Conservation (phyloP, 1,284 basidiomycete species). For the Butyriboletus appendiculatus region DNA sequence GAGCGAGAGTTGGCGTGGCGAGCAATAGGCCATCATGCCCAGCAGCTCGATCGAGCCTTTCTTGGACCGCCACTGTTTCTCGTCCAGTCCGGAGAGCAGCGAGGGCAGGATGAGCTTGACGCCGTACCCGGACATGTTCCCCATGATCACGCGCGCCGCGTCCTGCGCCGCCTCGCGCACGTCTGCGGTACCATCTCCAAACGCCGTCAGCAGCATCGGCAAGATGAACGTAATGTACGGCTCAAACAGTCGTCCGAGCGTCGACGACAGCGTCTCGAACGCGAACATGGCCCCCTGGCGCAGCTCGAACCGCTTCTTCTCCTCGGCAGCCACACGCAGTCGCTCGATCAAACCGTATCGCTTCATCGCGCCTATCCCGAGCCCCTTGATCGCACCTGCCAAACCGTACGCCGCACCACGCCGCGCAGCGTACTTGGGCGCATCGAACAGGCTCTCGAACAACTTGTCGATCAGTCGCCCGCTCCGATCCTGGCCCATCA, state of each 20-base stretch:
- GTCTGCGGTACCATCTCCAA: slow-evolving; percentile 89
- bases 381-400: slow-evolving; percentile 90
- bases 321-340: slow-evolving; percentile 79
- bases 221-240: slow-evolving; percentile 91
- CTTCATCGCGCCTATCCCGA: slow-evolving; percentile 85
- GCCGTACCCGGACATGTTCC: slow-evolving; percentile 90
- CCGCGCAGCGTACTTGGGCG: slow-evolving; percentile 87
- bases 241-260: slow-evolving; percentile 90
- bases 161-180: slow-evolving; percentile 96
- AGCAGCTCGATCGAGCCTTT: slow-evolving; percentile 98
- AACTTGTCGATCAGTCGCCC: slow-evolving; percentile 75
- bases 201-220: slow-evolving; percentile 83
- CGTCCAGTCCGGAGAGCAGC: slow-evolving; percentile 89
- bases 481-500: slow-evolving; percentile 63
- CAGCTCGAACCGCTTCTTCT: slow-evolving; percentile 86
- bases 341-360: slow-evolving; percentile 81
- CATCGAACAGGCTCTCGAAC: slow-evolving; percentile 74
- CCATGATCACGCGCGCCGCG: slow-evolving; percentile 94
- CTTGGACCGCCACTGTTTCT: slow-evolving; percentile 99
- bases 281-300: slow-evolving; percentile 96
- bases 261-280: slow-evolving; percentile 88
- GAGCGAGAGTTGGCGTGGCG: slow-evolving; percentile 92
- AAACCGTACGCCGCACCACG: slow-evolving; percentile 97
- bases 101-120: slow-evolving; percentile 95
- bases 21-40: slow-evolving; percentile 99